Percentiles rank a stretch among this genome's conserved stretches.
These are phyloP conservation scores for Leishmania tarentolae DNA, from an alignment of 208 protist genomes.

Conservation along the genomic window DNA sequence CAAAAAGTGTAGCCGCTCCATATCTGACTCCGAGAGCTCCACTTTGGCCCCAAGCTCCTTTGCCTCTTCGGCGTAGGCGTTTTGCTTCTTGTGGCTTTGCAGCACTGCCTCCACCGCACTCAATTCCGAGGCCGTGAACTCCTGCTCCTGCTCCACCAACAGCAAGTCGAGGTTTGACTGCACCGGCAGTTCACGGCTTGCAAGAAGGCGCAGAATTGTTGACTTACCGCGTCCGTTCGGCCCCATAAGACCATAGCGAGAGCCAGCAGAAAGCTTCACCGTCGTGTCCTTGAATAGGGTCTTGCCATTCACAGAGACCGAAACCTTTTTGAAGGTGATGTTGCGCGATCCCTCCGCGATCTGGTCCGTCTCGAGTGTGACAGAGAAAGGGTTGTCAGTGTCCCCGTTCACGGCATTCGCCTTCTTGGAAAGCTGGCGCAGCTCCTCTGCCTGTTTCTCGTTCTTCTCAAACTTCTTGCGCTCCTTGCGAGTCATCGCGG, in stretches of 20 bases:
- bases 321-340: slow-evolving; percentile 86
- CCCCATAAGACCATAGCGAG: slow-evolving; percentile 95
- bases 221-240: slow-evolving; percentile 96
- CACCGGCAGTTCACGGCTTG: slow-evolving; percentile 83
- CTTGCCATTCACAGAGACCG: slow-evolving; percentile 86
- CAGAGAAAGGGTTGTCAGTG: slow-evolving; percentile 82
- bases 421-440: slow-evolving; percentile 48
- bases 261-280: slow-evolving; percentile 84
- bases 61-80: slow-evolving; percentile 79
- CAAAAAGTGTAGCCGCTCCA: slow-evolving; percentile 79
- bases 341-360: slow-evolving; percentile 74
- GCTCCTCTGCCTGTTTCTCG: slow-evolving; percentile 60
- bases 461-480: slow-evolving; percentile 66
- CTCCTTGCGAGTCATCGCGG: slow-evolving; percentile 65
- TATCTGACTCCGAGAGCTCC: slow-evolving; percentile 65
- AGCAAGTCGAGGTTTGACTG: slow-evolving; percentile 93
- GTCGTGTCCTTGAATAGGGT: slow-evolving; percentile 80
- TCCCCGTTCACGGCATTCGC: slow-evolving; percentile 70
- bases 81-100: slow-evolving; percentile 91
- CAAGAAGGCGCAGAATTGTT: slow-evolving; percentile 92
- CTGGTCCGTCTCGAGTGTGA: slow-evolving; percentile 65
- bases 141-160: slow-evolving; percentile 97
- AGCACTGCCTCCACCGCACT: slow-evolving; percentile 88
- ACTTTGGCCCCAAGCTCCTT: slow-evolving; percentile 59
- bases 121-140: slow-evolving; percentile 82